phyloP scores from a whole-genome alignment of 176 grass and related monocot genomes.

The Paspalum notatum region DNA sequence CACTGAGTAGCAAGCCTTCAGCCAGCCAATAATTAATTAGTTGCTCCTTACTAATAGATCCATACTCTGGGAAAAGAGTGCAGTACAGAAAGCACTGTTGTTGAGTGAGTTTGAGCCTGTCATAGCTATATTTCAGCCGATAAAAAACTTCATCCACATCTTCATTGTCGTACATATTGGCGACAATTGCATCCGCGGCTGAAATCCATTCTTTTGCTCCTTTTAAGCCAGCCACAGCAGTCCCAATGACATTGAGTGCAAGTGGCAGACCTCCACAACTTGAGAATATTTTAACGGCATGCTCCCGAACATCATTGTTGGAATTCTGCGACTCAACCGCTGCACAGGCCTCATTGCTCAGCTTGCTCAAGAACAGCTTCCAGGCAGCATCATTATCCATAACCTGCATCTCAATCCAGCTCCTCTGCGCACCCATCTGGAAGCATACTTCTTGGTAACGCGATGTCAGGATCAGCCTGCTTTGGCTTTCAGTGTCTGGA shows the following conservation, averaged over 20 bases:
- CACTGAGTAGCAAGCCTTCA: slow-evolving; percentile 50
- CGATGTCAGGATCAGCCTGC: slow-evolving; percentile 70
- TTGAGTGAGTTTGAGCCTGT: slow-evolving; percentile 49
- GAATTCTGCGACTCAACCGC: slow-evolving; percentile 17
- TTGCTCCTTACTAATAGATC: slow-evolving; percentile 61
- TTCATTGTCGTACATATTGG: slow-evolving; percentile 8
- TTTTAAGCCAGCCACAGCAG: slow-evolving; percentile 51
- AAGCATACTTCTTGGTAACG: slow-evolving; percentile 51
- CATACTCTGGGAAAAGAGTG: slow-evolving; percentile 67
- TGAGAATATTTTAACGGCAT: slow-evolving; percentile 27
- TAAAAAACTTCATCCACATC: slow-evolving; percentile 61
- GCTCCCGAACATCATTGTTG: neutral
- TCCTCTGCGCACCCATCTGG: slow-evolving; percentile 59
- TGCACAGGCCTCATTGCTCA: slow-evolving; percentile 30
- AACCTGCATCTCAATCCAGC: slow-evolving; percentile 52
- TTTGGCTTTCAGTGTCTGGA: slow-evolving; percentile 34
- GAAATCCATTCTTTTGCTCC: slow-evolving; percentile 45
- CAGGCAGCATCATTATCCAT: slow-evolving; percentile 36
- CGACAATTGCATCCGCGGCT: slow-evolving; percentile 33
- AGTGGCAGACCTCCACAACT: slow-evolving; percentile 75
- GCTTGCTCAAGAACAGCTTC: slow-evolving; percentile 63
- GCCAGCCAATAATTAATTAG: slow-evolving; percentile 74
- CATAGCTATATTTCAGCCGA: slow-evolving; percentile 63
- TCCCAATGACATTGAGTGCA: slow-evolving; percentile 70
- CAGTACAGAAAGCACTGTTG: slow-evolving; percentile 75